phyloP scores from a whole-genome alignment of 1,139 yeast species.

The Sugiyamaella neomexicana region DNA sequence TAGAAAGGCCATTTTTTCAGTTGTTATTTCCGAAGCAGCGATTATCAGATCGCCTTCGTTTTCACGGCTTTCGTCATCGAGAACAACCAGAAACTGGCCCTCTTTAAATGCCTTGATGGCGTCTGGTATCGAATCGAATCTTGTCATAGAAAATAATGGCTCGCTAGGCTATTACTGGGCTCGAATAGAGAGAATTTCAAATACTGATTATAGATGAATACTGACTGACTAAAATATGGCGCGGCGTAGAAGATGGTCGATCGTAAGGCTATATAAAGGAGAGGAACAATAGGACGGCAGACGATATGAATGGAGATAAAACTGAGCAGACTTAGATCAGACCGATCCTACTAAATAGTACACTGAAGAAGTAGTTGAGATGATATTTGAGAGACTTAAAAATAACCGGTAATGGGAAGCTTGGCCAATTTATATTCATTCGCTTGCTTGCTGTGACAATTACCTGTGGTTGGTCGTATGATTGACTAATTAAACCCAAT shows the following conservation, averaged over 20 bases:
- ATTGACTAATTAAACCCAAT: too few relatives aligned
- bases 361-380: too few relatives aligned
- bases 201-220: background rate
- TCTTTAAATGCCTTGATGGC: constrained; percentile 75
- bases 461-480: too few relatives aligned
- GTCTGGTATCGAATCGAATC: constrained; percentile 53
- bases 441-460: too few relatives aligned
- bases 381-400: too few relatives aligned
- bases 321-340: background rate
- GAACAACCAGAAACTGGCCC: constrained; percentile 88
- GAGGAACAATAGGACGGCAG: background rate
- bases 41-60: constrained; percentile 96
- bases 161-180: too few relatives aligned
- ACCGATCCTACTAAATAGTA: too few relatives aligned
- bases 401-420: too few relatives aligned
- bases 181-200: too few relatives aligned
- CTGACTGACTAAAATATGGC: background rate
- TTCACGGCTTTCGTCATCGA: constrained; percentile 95
- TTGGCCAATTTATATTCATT: too few relatives aligned
- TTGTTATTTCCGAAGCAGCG: constrained; percentile 79
- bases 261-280: background rate
- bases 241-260: background rate
- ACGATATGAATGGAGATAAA: too few relatives aligned
- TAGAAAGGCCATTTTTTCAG: constrained; percentile 90
- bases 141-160: background rate